These are phyloP conservation scores for Wickerhamiella siamensis DNA, from an alignment of 805 yeast genomes.

Conservation along the genomic window DNA sequence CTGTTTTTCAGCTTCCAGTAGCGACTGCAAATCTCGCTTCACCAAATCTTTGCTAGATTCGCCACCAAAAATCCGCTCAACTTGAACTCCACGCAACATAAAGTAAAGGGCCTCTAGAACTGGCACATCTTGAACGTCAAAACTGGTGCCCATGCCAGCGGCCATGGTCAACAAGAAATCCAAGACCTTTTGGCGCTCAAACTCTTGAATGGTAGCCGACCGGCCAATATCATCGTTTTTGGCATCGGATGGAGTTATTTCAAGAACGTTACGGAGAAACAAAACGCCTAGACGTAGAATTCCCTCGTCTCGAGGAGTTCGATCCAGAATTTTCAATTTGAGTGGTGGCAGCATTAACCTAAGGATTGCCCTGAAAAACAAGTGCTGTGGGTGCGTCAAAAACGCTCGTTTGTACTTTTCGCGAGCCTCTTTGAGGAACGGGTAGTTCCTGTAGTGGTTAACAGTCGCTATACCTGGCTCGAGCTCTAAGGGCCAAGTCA, in stretches of 20 bases:
- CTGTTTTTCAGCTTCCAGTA: slow-evolving; percentile 48
- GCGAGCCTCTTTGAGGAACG: slow-evolving; percentile 53
- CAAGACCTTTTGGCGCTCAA: slow-evolving; percentile 58
- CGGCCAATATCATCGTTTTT: slow-evolving; percentile 53
- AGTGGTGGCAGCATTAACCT: slow-evolving; percentile 34
- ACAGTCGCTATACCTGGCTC: slow-evolving; percentile 36
- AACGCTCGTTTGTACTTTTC: slow-evolving; percentile 55
- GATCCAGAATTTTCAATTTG: slow-evolving; percentile 39
- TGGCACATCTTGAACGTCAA: slow-evolving; percentile 47
- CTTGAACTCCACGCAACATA: slow-evolving; percentile 42
- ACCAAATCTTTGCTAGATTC: slow-evolving; percentile 9
- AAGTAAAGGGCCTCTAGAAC: slow-evolving; percentile 58
- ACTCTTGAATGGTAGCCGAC: slow-evolving; percentile 41
- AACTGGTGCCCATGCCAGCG: slow-evolving; percentile 48
- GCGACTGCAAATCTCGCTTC: slow-evolving; percentile 23
- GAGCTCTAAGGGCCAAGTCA: slow-evolving; percentile 77
- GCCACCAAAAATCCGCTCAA: slow-evolving; percentile 21
- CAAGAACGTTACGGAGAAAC: slow-evolving; percentile 63
- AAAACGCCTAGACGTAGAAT: slow-evolving; percentile 57
- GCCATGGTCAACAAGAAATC: slow-evolving; percentile 57
- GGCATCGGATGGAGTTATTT: slow-evolving; percentile 45
- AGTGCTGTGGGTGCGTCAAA: slow-evolving; percentile 42
- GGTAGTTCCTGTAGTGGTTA: slow-evolving; percentile 42
- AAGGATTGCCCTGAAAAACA: slow-evolving; percentile 51
- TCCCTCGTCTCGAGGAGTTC: slow-evolving; percentile 59